Conservation (phyloP, 371 early-diverging fungal species). For the Lichtheimia corymbifera region DNA sequence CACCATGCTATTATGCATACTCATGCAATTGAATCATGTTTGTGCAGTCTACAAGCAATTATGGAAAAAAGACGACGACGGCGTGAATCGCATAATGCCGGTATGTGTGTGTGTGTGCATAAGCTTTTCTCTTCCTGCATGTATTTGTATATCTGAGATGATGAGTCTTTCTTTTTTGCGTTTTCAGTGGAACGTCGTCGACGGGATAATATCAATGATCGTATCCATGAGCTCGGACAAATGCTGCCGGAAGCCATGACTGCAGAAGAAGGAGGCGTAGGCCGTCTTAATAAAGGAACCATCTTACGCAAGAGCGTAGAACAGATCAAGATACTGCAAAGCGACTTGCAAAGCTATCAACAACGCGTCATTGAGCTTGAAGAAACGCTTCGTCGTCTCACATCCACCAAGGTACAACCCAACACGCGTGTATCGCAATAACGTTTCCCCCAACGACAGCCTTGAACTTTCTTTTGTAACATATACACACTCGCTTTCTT, state of each 20-base stretch:
- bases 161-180: not conserved
- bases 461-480: not conserved
- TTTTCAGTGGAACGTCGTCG: slow-evolving; percentile 87
- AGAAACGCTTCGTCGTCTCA: slow-evolving; percentile 27
- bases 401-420: slow-evolving; percentile 2
- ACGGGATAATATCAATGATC: slow-evolving; percentile 97
- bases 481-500: not conserved
- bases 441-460: not conserved
- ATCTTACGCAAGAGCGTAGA: slow-evolving; percentile 88
- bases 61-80: slow-evolving; percentile 89
- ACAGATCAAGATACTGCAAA: slow-evolving; percentile 75
- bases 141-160: not conserved
- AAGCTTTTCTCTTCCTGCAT: no score
- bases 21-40: not conserved
- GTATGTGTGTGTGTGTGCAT: slow-evolving; percentile 28
- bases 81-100: slow-evolving; percentile 95
- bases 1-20: no score
- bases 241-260: slow-evolving; percentile 76
- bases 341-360: slow-evolving; percentile 50
- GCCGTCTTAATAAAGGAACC: slow-evolving; percentile 77
- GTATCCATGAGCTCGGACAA: slow-evolving; percentile 90
- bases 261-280: slow-evolving; percentile 49
- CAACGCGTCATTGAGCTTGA: slow-evolving; percentile 72
- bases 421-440: not conserved
- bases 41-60: slow-evolving; percentile 36